Conservation (phyloP, 129 eudicot genomes). For the Saussurea involucrata region DNA sequence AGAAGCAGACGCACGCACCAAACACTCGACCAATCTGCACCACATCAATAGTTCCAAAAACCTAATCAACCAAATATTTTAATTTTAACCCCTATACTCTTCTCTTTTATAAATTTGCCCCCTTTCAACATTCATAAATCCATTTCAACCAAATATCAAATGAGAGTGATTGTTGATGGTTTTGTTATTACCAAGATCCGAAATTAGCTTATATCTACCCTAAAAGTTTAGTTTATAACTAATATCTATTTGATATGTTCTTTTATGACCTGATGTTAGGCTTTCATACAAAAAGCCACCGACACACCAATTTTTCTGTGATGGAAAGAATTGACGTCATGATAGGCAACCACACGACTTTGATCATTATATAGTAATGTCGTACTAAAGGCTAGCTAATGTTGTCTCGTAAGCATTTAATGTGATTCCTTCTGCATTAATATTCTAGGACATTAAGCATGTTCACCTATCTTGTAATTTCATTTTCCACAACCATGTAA, state of each 20-base stretch:
- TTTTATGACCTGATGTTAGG: background rate
- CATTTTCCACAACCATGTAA: background rate
- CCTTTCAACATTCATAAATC: background rate
- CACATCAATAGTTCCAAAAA: conserved; percentile 16
- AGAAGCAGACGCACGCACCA: conserved; percentile 13
- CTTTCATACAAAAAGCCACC: background rate
- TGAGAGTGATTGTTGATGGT: background rate
- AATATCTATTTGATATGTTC: background rate
- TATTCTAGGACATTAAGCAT: background rate
- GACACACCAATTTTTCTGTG: background rate
- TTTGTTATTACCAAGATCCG: background rate
- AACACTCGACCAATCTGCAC: conserved; percentile 7
- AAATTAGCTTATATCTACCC: background rate
- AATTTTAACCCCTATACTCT: conserved; percentile 12
- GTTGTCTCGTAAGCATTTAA: background rate
- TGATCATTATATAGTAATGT: background rate
- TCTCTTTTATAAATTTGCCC: conserved; percentile 3
- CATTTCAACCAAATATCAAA: background rate
- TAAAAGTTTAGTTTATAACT: background rate
- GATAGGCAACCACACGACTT: background rate
- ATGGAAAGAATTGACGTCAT: background rate
- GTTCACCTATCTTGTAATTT: background rate
- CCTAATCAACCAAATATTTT: background rate
- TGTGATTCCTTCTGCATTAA: background rate
- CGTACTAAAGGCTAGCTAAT: background rate